Evolutionary conservation across 306 rosid genomes (phyloP).

Genomic region (Prunus fruticosa): DNA sequence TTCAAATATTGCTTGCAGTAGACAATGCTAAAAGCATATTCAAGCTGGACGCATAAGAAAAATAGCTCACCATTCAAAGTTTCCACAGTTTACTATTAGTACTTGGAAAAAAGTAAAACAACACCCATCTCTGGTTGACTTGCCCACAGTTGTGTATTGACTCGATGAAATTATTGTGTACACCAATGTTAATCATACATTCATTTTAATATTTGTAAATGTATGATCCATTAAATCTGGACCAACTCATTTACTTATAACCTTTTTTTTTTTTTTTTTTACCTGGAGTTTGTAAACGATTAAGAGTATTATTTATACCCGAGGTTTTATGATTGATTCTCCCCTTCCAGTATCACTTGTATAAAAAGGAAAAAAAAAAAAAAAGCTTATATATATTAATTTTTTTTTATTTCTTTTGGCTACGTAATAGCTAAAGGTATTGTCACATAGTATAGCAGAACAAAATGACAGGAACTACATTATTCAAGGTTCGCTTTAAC

Average conservation of each 20-base stretch:
- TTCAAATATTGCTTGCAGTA: constrained; percentile 18
- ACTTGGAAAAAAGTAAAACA: not conserved
- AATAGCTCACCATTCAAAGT: constrained; percentile 22
- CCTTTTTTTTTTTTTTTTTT: not conserved
- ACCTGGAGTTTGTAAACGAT: not conserved
- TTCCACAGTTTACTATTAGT: not conserved
- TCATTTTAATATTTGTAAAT: not conserved
- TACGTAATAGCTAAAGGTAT: not conserved
- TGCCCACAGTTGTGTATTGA: constrained; percentile 30
- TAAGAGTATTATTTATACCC: too few relatives aligned
- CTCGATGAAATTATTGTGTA: constrained; percentile 20
- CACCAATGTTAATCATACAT: not conserved
- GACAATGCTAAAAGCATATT: constrained; percentile 22
- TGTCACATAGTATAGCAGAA: constrained; percentile 15
- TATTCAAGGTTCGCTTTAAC: not conserved
- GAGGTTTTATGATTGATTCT: too few relatives aligned
- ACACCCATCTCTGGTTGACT: constrained; percentile 24
- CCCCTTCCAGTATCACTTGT: too few relatives aligned
- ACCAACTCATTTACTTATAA: not conserved
- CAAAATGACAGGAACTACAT: not conserved
- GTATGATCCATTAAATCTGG: too few relatives aligned
- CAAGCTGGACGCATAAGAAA: constrained; percentile 9
- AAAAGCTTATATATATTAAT: too few relatives aligned
- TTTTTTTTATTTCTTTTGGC: too few relatives aligned
- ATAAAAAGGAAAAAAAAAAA: too few relatives aligned